Percentiles rank a stretch among this genome's conserved stretches.
Conservation (phyloP, 2,329 filamentous ascomycete species). For the Diplodia scrobiculata region DNA sequence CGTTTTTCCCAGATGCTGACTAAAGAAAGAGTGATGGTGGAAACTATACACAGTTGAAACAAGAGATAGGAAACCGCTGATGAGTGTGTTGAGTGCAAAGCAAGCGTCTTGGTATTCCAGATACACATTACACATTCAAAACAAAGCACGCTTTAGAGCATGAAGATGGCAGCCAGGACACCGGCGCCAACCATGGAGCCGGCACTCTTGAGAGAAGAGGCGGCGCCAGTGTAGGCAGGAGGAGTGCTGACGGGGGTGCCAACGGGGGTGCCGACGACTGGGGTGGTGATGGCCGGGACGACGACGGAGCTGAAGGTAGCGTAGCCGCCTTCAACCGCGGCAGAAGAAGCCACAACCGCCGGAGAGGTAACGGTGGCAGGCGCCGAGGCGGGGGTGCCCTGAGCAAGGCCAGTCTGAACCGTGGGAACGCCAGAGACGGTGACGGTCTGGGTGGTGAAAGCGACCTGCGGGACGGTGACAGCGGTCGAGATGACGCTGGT, state of each 20-base stretch:
- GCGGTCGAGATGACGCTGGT: slow-evolving; percentile 44
- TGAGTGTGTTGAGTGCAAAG: background rate
- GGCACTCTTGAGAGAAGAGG: slow-evolving; percentile 33
- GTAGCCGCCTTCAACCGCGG: background rate
- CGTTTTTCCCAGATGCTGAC: slow-evolving; percentile 14
- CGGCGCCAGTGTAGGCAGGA: slow-evolving; percentile 41
- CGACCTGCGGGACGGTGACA: slow-evolving; percentile 51
- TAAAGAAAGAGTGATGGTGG: background rate
- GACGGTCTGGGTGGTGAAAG: slow-evolving; percentile 47
- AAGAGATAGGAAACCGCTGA: slow-evolving; percentile 1
- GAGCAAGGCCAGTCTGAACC: slow-evolving; percentile 42
- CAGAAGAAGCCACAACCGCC: background rate
- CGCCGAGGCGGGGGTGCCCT: slow-evolving; percentile 39
- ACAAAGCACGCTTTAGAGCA: slow-evolving; percentile 18
- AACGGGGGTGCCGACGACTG: slow-evolving; percentile 34
- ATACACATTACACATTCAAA: slow-evolving; percentile 29
- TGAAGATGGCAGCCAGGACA: slow-evolving; percentile 22
- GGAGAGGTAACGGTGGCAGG: slow-evolving; percentile 33
- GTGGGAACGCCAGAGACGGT: slow-evolving; percentile 39
- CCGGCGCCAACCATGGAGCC: slow-evolving; percentile 25
- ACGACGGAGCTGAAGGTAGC: slow-evolving; percentile 36
- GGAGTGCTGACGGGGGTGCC: slow-evolving; percentile 33
- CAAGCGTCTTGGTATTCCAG: slow-evolving; percentile 18
- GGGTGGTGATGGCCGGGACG: slow-evolving; percentile 34
- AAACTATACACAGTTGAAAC: slow-evolving; percentile 12